phyloP scores from a whole-genome alignment of 495 filamentous ascomycete species.

The Daldinia caldariorum region DNA sequence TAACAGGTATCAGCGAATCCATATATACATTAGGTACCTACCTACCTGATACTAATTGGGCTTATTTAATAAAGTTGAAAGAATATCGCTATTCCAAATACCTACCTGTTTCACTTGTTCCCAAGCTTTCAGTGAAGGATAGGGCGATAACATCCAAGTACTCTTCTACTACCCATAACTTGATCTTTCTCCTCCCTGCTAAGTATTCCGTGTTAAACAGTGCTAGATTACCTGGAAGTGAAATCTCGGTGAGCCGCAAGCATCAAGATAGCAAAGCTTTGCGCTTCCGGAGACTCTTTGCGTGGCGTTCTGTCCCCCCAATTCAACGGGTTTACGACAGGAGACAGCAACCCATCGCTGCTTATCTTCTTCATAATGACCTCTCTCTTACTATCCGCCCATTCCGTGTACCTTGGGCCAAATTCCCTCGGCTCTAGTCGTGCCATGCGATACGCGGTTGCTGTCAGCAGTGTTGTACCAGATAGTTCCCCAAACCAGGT shows the following conservation, averaged over 20 bases:
- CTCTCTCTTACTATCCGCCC: slow-evolving; percentile 57
- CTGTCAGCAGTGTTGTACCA: slow-evolving; percentile 58
- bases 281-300: slow-evolving; percentile 58
- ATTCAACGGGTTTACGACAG: slow-evolving; percentile 60
- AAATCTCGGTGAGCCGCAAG: slow-evolving; percentile 59
- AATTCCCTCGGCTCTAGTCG: slow-evolving; percentile 53
- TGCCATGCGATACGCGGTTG: slow-evolving; percentile 59
- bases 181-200: too few relatives aligned
- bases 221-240: background rate
- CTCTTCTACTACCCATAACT: background rate
- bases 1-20: too few relatives aligned
- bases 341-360: slow-evolving; percentile 53
- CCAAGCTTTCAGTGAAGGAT: too few relatives aligned
- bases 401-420: slow-evolving; percentile 52
- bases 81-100: background rate
- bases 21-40: too few relatives aligned
- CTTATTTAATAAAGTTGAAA: background rate
- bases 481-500: slow-evolving; percentile 64
- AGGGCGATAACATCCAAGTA: too few relatives aligned
- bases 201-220: too few relatives aligned
- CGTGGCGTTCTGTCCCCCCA: slow-evolving; percentile 53
- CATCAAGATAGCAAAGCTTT: slow-evolving; percentile 59
- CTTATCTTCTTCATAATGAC: slow-evolving; percentile 50
- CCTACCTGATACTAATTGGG: too few relatives aligned
- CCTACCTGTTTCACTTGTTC: background rate